Base-by-base conservation (phyloP, 2,329 filamentous ascomycete species). In the Penicillium occitanis region DNA sequence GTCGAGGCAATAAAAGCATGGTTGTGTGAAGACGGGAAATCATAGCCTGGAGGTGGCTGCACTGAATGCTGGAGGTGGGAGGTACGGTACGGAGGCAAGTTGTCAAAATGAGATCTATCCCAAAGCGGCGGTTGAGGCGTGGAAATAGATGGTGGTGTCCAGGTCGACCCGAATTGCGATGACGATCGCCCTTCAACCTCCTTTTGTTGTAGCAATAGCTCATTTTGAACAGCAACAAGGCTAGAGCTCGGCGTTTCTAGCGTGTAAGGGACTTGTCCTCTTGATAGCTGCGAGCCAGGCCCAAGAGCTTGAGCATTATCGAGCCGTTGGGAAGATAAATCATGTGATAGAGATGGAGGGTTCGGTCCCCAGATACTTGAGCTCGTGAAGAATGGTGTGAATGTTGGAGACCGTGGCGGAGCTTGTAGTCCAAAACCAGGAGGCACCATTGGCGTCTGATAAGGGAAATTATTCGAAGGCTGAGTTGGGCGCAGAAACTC, bases 281-380 rank as follows among this genome's bases (percentile, higher is more conserved):
- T 33, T 33, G 33, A 57, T 13, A 61, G 6, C 22, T 60, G 57
- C 5, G 57, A 46, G 22, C 6, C 25, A 30, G 57, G 13, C 3
- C 40, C 57, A 1, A 28, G 37, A 28, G 22, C 57, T 60, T 60
- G 71, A 37, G 71, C 69, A n/a, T 71, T 73, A 35, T 68, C 70
- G 42, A 72, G 69, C 33, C 73, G 72, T 30, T 79, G 76, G 25
- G 80, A 80, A 28, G 74, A 77, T 19, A 73, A 66, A 46, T 58
- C 62, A 37, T 58, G 35, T 19, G 51, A 50, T 28, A 64, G 42
- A 48, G 81, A 77, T 1, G 81, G 75, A 65, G 83, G 81, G 30
- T 78, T 76, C 0, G 79, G 78, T 60, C 79, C 82, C 75, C 78
- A 82, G 53, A 84, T 78, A 42, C 77, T 80, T 10, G 80, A 79